phyloP scores from a whole-genome alignment of 192 early-diverging fungal species.

The Coemansia sp. region DNA sequence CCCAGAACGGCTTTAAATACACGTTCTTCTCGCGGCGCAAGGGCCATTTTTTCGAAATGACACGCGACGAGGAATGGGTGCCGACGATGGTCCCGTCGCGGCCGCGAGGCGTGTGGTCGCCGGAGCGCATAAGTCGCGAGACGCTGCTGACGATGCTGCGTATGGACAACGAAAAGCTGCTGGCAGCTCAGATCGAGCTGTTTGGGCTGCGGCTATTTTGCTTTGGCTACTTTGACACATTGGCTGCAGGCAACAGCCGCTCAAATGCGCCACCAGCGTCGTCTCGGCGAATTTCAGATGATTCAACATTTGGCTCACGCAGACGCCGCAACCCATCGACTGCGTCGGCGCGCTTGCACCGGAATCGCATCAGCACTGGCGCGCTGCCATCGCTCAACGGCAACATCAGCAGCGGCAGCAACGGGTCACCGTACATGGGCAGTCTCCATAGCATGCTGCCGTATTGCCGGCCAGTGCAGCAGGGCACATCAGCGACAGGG shows the following conservation, averaged over 20 bases:
- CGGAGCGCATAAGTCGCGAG: slow-evolving; percentile 8
- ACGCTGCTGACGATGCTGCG: slow-evolving; percentile 20
- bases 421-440: slow-evolving; percentile 18
- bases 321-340: background rate
- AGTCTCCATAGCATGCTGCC: slow-evolving; percentile 1
- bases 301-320: slow-evolving; percentile 3
- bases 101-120: slow-evolving; percentile 31
- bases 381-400: slow-evolving; percentile 6
- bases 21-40: slow-evolving; percentile 41
- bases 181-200: slow-evolving; percentile 48
- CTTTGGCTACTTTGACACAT: slow-evolving; percentile 39
- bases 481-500: background rate
- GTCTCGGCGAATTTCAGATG: slow-evolving; percentile 14
- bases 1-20: slow-evolving; percentile 40
- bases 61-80: slow-evolving; percentile 46
- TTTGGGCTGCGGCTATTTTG: slow-evolving; percentile 46
- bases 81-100: slow-evolving; percentile 32
- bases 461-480: slow-evolving; percentile 21
- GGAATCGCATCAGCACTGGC: slow-evolving; percentile 24
- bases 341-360: slow-evolving; percentile 11
- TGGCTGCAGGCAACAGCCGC: background rate
- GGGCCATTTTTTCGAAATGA: slow-evolving; percentile 51
- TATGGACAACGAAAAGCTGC: slow-evolving; percentile 31
- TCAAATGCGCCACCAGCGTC: background rate
- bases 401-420: slow-evolving; percentile 13